Percentiles rank a stretch among this genome's conserved stretches.
Conservation (phyloP, 1,139 yeast genomes). For the Suhomyces wounanorum region DNA sequence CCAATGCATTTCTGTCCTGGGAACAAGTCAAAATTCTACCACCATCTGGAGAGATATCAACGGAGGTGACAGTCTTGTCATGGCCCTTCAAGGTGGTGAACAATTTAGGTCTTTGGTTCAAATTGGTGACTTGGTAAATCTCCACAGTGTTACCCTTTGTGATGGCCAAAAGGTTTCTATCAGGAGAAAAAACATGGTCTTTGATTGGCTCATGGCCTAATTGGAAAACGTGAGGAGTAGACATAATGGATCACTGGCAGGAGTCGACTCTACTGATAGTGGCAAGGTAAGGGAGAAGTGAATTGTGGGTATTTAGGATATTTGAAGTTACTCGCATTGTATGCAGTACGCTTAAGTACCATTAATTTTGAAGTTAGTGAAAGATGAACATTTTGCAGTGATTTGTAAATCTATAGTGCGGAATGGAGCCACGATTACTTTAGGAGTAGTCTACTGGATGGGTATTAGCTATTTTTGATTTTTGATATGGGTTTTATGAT, state of each 20-base stretch:
- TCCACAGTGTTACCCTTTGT: conserved; percentile 79
- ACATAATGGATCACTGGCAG: conserved; percentile 25
- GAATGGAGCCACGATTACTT: no score
- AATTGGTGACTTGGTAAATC: conserved; percentile 57
- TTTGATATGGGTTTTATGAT: no score
- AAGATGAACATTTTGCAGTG: no score
- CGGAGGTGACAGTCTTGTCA: conserved; percentile 93
- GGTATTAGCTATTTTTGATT: no score
- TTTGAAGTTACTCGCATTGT: background rate
- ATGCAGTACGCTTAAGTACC: background rate
- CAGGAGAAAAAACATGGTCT: conserved; percentile 84
- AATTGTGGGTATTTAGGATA: background rate
- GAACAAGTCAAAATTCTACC: conserved; percentile 89
- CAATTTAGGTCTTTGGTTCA: conserved; percentile 44
- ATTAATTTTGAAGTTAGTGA: no score
- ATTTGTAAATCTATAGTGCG: no score
- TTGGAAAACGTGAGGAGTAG: conserved; percentile 48
- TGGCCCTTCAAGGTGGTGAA: conserved; percentile 76
- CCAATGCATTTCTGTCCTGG: conserved; percentile 96
- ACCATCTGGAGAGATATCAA: conserved; percentile 88
- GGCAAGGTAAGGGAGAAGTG: background rate
- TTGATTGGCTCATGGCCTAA: conserved; percentile 86
- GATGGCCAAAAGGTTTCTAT: conserved; percentile 69
- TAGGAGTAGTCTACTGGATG: no score
- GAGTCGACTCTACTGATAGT: conserved; percentile 39